Evolutionary conservation across 2,329 filamentous ascomycete species (phyloP).

Genomic region (Shiraia sp.): DNA sequence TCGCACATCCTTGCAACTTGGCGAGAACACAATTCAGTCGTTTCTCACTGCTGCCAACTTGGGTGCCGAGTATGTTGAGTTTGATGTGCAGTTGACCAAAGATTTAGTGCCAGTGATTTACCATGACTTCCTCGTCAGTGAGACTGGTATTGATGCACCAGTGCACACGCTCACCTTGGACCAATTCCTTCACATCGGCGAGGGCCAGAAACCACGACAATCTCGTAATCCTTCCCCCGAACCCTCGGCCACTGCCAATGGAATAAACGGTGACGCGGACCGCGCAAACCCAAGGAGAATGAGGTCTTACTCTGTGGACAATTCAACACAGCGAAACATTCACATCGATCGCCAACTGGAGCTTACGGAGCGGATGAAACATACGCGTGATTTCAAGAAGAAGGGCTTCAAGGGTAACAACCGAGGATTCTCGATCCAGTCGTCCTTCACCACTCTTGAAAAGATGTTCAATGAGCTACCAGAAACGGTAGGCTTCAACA

Average conservation of each 20-base stretch:
- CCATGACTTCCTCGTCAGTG: conserved; percentile 96
- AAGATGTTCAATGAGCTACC: conserved; percentile 88
- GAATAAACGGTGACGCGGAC: conserved; percentile 19
- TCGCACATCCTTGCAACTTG: conserved; percentile 86
- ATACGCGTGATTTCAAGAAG: conserved; percentile 91
- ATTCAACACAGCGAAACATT: conserved; percentile 43
- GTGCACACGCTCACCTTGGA: conserved; percentile 94
- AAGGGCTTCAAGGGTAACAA: conserved; percentile 97
- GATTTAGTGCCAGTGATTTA: conserved; percentile 98
- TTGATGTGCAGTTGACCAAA: conserved; percentile 97
- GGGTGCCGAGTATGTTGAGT: conserved; percentile 73
- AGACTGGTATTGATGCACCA: conserved; percentile 94
- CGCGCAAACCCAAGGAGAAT: conserved; percentile 37
- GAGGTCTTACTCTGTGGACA: conserved; percentile 65
- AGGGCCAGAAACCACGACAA: conserved; percentile 53
- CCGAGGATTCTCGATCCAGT: conserved; percentile 92
- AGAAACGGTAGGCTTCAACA: conserved; percentile 88
- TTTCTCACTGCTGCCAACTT: conserved; percentile 96
- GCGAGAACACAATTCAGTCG: conserved; percentile 92
- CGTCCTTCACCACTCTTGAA: conserved; percentile 91
- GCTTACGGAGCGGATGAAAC: conserved; percentile 86
- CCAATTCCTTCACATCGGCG: conserved; percentile 89
- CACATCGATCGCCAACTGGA: conserved; percentile 54
- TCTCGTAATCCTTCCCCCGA: conserved; percentile 55
- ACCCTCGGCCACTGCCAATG: conserved; percentile 10